Evolutionary conservation across 345 rosid species (phyloP), one percentile per base, ranked within the genome.

Genomic region (Cardamine resedifolia): DNA sequence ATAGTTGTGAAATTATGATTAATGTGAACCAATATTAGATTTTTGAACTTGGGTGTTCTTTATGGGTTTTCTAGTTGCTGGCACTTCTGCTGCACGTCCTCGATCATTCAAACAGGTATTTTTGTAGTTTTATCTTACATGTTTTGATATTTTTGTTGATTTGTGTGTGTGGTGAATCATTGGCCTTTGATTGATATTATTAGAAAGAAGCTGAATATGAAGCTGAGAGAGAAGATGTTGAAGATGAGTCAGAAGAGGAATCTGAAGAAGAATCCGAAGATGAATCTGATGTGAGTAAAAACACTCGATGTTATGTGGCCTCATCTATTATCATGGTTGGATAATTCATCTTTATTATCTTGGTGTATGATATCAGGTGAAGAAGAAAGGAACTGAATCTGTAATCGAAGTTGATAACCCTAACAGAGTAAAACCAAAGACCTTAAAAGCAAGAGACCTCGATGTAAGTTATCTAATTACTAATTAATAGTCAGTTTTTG

Each of bases 321-420:
- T 65, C 15, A 30, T 64, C 14, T 27, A 16, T n/a, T 27, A 34
- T 34, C 64, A 4, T 19, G 9, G 57, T 51, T 33, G 8, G 9
- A 41, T 0, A 6, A 28, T 19, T 50, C 20, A 60, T 52, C 26
- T 57, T 57, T 27, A 12, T n/a, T n/a, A n/a, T n/a, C 51, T 19
- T 53, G 10, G 68, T 67, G 0, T 59, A 6, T 61, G 2, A 53
- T 61, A 67, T 77, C 61, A 33, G 90, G 87, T 86, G 78, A 95
- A 88, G 85, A 76, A 80, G 66, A 95, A 95, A 79, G 99, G 99
- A 14, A 80, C 86, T 52, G 83, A 91, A 77, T 81, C 96, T 68
- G 47, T 95, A 49, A 91, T 95, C 64, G 86, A 90, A 83, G 86
- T 87, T 70, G 90, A 88, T 20, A 95, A 95, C 79, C 99, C 97